Percentiles rank a stretch among this genome's conserved stretches.
These are phyloP conservation scores for Cercospora beticola DNA, from an alignment of 2,329 filamentous ascomycete species.

Conservation along the genomic window DNA sequence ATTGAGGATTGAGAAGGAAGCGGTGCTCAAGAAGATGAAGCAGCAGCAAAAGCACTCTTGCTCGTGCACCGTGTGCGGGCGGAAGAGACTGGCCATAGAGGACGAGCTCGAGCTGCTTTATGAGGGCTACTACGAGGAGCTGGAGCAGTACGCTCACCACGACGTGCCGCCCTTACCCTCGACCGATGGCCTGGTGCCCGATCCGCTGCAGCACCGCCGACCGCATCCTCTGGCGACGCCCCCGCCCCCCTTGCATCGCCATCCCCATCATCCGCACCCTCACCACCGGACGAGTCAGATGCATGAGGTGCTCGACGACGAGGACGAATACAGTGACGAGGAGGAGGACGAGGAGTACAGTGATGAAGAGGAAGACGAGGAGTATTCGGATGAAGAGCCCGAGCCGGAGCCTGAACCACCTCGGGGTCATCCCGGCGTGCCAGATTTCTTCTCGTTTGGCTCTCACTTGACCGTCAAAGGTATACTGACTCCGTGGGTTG, in stretches of 20 bases:
- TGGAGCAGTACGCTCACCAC: conserved; percentile 94
- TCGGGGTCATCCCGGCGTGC: conserved; percentile 59
- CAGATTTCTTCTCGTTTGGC: conserved; percentile 95
- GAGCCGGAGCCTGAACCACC: conserved; percentile 55
- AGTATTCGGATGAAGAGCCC: conserved; percentile 63
- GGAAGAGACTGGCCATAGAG: conserved; percentile 95
- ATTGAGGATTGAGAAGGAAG: conserved; percentile 98
- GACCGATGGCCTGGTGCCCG: conserved; percentile 67
- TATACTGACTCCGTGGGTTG: conserved; percentile 45
- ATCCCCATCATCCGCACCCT: conserved; percentile 14
- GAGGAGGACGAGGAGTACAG: conserved; percentile 59
- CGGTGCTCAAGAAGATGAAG: conserved; percentile 98
- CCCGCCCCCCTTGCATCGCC: conserved; percentile 28
- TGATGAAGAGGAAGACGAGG: conserved; percentile 68
- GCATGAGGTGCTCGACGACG: conserved; percentile 63
- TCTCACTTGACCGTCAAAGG: conserved; percentile 94
- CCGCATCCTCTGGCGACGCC: conserved; percentile 36
- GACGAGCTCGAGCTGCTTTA: conserved; percentile 97
- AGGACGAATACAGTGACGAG: conserved; percentile 57
- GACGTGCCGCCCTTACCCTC: conserved; percentile 57
- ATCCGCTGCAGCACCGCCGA: conserved; percentile 51
- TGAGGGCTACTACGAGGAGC: conserved; percentile 96
- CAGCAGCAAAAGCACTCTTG: conserved; percentile 99
- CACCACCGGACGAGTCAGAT: conserved; percentile 74
- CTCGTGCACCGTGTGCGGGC: conserved; percentile 94